These are phyloP conservation scores for Linderniella brevidens DNA, from an alignment of 257 asterid genomes.

Conservation along the genomic window DNA sequence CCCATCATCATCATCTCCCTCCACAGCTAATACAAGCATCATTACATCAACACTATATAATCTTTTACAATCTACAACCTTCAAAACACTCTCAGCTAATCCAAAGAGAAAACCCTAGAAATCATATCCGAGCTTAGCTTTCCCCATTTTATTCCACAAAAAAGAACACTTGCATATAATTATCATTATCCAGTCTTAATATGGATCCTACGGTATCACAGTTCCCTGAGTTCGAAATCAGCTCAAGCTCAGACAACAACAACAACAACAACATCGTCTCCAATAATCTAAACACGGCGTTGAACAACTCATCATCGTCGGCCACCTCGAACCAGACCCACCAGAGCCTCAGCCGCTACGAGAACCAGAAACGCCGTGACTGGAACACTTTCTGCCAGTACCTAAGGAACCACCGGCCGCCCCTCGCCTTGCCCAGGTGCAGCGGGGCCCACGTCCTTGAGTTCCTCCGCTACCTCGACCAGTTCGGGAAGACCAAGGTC, in stretches of 20 bases:
- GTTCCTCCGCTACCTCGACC: slow-evolving; percentile 83
- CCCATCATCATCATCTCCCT: slow-evolving; percentile 3
- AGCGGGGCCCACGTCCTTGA: slow-evolving; percentile 93
- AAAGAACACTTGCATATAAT: background rate
- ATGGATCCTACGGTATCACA: slow-evolving; percentile 17
- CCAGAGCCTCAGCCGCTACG: slow-evolving; percentile 47
- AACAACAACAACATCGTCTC: slow-evolving; percentile 7
- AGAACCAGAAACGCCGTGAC: slow-evolving; percentile 86
- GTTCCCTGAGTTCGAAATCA: slow-evolving; percentile 25
- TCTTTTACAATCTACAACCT: slow-evolving; percentile 9
- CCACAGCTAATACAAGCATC: slow-evolving; percentile 5
- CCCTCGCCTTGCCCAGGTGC: slow-evolving; percentile 73
- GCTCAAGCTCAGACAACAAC: slow-evolving; percentile 35
- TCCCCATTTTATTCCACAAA: background rate
- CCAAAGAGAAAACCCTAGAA: slow-evolving; percentile 14
- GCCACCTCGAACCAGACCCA: background rate
- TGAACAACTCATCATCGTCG: slow-evolving; percentile 9
- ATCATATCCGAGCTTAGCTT: background rate
- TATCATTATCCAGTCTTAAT: background rate
- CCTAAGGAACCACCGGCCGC: slow-evolving; percentile 83
- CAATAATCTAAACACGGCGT: slow-evolving; percentile 13
- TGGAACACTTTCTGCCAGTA: slow-evolving; percentile 92
- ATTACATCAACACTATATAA: no score
- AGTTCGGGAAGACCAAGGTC: slow-evolving; percentile 81
- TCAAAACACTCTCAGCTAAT: background rate